These are phyloP conservation scores for Avena eriantha DNA, from an alignment of 176 grass and related monocot species.

Conservation along the genomic window DNA sequence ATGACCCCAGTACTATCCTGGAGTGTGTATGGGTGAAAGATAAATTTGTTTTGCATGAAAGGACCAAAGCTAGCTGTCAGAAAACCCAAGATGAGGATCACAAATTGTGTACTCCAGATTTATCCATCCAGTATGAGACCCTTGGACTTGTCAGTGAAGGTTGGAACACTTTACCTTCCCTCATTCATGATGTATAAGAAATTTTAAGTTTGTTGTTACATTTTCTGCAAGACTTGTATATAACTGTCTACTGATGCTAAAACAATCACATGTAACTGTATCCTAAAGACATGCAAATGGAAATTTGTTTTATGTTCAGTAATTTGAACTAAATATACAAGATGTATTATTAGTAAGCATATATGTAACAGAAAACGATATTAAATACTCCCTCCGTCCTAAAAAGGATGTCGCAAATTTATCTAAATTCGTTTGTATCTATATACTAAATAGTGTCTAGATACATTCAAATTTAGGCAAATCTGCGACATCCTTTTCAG, in stretches of 20 bases:
- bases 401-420: no score
- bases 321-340: neutral
- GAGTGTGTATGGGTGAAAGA: constrained; percentile 73
- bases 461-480: no score
- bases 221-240: constrained; percentile 16
- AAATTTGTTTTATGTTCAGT: neutral
- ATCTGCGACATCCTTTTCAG: no score
- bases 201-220: constrained; percentile 18
- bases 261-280: neutral
- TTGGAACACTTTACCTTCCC: constrained; percentile 35
- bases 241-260: constrained; percentile 11
- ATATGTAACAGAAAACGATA: no score
- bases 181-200: neutral
- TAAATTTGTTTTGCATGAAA: constrained; percentile 73
- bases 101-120: constrained; percentile 17
- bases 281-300: neutral
- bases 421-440: no score
- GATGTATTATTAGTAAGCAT: neutral
- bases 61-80: constrained; percentile 38
- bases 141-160: constrained; percentile 48
- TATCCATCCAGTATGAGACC: constrained; percentile 58
- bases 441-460: no score
- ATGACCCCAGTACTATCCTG: constrained; percentile 37
- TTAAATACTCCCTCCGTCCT: no score
- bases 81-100: constrained; percentile 45